A percentile compares a stretch with the other conserved stretches of the same genome.
Conservation (phyloP, 257 asterid genomes). For the Plantago elongata region DNA sequence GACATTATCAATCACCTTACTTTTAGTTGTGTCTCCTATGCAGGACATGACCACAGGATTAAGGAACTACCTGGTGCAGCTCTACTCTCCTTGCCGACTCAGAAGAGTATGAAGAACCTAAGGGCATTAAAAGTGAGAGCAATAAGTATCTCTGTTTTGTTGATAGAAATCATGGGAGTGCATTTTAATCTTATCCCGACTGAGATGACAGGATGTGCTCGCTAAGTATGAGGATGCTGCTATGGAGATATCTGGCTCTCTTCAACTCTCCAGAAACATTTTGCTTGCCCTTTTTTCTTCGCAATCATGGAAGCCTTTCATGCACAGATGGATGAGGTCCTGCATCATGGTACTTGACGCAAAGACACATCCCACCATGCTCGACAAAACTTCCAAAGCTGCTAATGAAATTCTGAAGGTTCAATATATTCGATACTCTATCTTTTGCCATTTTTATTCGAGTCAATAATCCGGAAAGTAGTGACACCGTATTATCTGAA, state of each 20-base stretch:
- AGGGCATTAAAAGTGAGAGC: constrained; percentile 57
- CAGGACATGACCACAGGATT: constrained; percentile 53
- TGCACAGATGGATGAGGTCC: constrained; percentile 89
- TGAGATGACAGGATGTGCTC: constrained; percentile 58
- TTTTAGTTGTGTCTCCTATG: constrained; percentile 27
- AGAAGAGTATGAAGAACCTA: constrained; percentile 42
- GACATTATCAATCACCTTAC: constrained; percentile 17
- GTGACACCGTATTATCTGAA: background rate
- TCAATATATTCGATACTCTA: constrained; percentile 14
- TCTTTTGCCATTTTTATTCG: background rate
- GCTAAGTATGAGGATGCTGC: constrained; percentile 60
- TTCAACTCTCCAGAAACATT: constrained; percentile 74
- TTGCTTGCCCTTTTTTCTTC: constrained; percentile 70
- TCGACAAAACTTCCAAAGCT: constrained; percentile 64
- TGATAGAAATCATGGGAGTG: constrained; percentile 1
- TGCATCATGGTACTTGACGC: constrained; percentile 53
- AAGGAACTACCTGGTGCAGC: constrained; percentile 90
- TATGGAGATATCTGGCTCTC: constrained; percentile 69
- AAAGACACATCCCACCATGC: constrained; percentile 41
- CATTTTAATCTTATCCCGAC: constrained; percentile 22
- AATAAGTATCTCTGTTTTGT: constrained; percentile 7
- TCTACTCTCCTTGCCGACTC: constrained; percentile 56
- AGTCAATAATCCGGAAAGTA: too few species aligned
- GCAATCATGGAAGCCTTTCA: constrained; percentile 97
- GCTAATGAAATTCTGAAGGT: constrained; percentile 85